Percentiles rank a stretch among this genome's conserved stretches.
These are phyloP conservation scores for Graphilbum ipis-grandicollis DNA, from an alignment of 2,329 filamentous ascomycete species.

Conservation along the genomic window DNA sequence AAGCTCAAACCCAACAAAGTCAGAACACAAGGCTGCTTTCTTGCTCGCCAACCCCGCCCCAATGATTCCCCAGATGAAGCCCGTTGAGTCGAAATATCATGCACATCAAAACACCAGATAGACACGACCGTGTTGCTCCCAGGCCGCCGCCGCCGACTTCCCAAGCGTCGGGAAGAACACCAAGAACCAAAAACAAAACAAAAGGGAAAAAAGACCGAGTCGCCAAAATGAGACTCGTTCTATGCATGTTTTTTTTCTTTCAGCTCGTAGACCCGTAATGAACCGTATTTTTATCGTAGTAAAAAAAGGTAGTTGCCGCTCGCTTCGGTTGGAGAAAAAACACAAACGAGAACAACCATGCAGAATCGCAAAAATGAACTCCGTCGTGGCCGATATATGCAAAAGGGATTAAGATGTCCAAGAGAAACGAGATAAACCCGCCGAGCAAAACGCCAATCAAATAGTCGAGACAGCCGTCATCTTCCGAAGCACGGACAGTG, in stretches of 20 bases:
- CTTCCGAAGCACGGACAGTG: constrained; percentile 21
- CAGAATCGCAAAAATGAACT: constrained; percentile 17
- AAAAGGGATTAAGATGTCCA: constrained; percentile 15
- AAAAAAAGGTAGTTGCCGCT: constrained; percentile 22
- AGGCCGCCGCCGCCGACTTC: constrained; percentile 1
- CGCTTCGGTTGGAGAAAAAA: constrained; percentile 17
- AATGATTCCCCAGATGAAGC: constrained; percentile 3
- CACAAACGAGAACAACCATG: constrained; percentile 13
- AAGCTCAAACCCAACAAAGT: neutral
- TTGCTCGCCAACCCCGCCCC: constrained; percentile 4
- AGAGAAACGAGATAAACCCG: constrained; percentile 12
- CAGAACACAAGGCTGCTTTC: constrained; percentile 4
- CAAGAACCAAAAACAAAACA: constrained; percentile 1
- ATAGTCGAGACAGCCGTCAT: constrained; percentile 22
- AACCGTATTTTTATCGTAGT: constrained; percentile 25
- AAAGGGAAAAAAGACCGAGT: constrained; percentile 4
- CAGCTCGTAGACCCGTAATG: constrained; percentile 32
- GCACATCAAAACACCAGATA: constrained; percentile 6
- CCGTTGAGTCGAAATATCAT: constrained; percentile 2
- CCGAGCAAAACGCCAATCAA: constrained; percentile 17
- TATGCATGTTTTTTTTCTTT: constrained; percentile 33
- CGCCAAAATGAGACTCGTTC: constrained; percentile 21
- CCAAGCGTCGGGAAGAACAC: neutral
- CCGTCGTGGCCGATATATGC: constrained; percentile 28
- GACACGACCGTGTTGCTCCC: neutral